These are phyloP conservation scores for Dalbergia cultrata DNA, from an alignment of 306 rosid genomes.

Conservation along the genomic window DNA sequence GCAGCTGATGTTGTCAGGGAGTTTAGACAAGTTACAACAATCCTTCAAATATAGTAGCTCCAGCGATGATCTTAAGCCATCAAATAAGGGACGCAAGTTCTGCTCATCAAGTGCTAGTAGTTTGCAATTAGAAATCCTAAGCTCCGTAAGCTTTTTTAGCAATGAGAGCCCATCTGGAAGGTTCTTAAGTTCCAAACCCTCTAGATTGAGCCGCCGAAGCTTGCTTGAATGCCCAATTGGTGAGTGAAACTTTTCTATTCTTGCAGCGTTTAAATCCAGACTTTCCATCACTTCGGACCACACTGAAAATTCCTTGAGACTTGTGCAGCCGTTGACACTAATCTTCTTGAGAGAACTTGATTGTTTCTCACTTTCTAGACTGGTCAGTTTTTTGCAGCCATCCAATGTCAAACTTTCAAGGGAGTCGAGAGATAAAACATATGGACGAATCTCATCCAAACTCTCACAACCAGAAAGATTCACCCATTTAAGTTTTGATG, in stretches of 20 bases:
- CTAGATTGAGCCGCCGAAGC: not conserved
- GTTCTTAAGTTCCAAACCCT: not conserved
- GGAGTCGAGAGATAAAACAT: not conserved
- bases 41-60: not conserved
- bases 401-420: not conserved
- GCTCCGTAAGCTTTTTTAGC: not conserved
- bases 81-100: not conserved
- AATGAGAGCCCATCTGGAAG: not conserved
- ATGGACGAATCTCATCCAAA: not conserved
- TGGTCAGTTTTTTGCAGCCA: not conserved
- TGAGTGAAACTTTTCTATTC: not conserved
- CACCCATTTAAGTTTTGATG: slow-evolving; percentile 1
- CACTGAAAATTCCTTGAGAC: not conserved
- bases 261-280: not conserved
- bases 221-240: not conserved
- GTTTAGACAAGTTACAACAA: not conserved
- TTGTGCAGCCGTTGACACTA: rapidly evolving
- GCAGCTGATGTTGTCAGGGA: not conserved
- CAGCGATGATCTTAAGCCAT: not conserved
- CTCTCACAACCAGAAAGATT: not conserved
- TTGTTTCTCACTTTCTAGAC: not conserved
- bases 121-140: not conserved
- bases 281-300: not conserved
- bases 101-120: not conserved
- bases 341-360: not conserved